Percentiles rank a stretch among this genome's conserved stretches.
phyloP scores from a whole-genome alignment of 2,329 filamentous ascomycete species.

The Colletotrichum sidae region DNA sequence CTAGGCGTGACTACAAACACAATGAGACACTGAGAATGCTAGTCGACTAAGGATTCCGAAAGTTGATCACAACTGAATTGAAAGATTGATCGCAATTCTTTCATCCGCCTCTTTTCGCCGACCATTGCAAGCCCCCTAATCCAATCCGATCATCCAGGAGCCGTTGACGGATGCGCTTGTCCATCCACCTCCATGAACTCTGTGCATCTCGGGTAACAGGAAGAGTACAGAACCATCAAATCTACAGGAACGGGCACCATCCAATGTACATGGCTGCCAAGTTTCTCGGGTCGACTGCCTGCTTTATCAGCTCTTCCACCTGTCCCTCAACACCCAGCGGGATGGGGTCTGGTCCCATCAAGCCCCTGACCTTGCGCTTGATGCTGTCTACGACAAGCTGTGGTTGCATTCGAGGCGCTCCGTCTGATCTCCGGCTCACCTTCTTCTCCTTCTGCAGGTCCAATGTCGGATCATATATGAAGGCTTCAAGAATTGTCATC shows the following conservation, averaged over 20 bases:
- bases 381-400: constrained; percentile 90
- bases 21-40: no score
- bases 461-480: constrained; percentile 95
- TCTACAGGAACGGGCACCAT: constrained; percentile 75
- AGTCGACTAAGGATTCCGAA: no score
- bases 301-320: constrained; percentile 92
- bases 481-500: constrained; percentile 97
- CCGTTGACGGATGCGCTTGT: no score
- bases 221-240: not conserved
- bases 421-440: constrained; percentile 53
- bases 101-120: no score
- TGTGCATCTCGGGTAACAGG: not conserved
- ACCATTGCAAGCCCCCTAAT: no score
- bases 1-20: no score
- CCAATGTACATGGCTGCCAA: constrained; percentile 97
- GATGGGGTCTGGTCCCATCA: constrained; percentile 88
- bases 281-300: constrained; percentile 84
- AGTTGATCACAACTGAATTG: no score
- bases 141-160: no score
- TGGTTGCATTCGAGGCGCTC: constrained; percentile 62
- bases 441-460: constrained; percentile 85
- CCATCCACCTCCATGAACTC: no score
- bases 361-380: constrained; percentile 84
- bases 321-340: constrained; percentile 95
- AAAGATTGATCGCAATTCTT: no score